A percentile compares a stretch with the other conserved stretches of the same genome.
phyloP scores from a whole-genome alignment of 1,284 basidiomycete genomes.

The Melampsora abietis-canadensis region DNA sequence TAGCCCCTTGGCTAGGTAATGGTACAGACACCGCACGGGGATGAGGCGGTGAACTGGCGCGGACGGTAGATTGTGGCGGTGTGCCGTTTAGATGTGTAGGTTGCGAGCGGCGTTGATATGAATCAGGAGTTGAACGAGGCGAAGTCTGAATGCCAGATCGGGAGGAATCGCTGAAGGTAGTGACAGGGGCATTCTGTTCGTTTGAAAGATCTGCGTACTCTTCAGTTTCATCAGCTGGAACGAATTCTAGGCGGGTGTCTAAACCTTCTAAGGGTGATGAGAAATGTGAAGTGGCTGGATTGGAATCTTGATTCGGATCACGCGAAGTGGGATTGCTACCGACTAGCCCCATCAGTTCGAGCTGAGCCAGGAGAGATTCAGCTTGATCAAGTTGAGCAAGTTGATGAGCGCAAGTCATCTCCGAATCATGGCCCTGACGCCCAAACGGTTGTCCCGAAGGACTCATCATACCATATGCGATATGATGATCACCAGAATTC shows the following conservation, averaged over 20 bases:
- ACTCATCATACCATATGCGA: too few relatives aligned
- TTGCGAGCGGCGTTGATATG: background rate
- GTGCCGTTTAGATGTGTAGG: background rate
- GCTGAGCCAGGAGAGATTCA: background rate
- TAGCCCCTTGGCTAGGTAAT: conserved; percentile 1
- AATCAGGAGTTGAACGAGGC: background rate
- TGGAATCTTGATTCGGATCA: background rate
- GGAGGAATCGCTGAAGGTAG: too few relatives aligned
- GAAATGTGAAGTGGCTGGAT: background rate
- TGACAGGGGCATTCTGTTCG: too few relatives aligned
- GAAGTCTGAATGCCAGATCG: background rate
- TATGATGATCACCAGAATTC: too few relatives aligned
- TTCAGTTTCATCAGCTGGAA: too few relatives aligned
- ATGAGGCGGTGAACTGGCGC: background rate
- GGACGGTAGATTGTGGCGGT: background rate
- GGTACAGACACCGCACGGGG: background rate
- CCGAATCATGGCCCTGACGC: too few relatives aligned
- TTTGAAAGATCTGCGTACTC: too few relatives aligned
- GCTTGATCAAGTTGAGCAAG: conserved; percentile 1
- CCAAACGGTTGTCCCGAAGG: too few relatives aligned
- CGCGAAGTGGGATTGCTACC: background rate
- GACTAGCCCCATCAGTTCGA: background rate
- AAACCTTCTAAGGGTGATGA: background rate
- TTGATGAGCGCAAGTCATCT: background rate
- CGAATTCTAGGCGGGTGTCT: too few relatives aligned